Conservation (phyloP, 345 rosid species). For the Capsella bursapastoris region DNA sequence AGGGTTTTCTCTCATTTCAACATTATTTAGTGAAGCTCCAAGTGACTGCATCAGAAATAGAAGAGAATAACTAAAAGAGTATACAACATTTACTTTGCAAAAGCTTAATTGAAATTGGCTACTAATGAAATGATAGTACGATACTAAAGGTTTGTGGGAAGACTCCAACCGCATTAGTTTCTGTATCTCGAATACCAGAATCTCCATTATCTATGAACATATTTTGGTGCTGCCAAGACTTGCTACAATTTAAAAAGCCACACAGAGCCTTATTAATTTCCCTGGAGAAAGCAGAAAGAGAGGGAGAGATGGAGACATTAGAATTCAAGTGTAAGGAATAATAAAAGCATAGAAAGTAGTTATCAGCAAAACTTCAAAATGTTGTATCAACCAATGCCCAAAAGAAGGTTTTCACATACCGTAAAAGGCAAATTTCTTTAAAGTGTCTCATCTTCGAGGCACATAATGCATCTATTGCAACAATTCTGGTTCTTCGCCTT, state of each 20-base stretch:
- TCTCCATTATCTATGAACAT: slow-evolving; percentile 44
- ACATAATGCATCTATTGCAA: slow-evolving; percentile 88
- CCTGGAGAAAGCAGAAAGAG: slow-evolving; percentile 54
- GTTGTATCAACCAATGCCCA: background rate
- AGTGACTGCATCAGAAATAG: slow-evolving; percentile 44
- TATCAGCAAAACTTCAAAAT: slow-evolving; percentile 5
- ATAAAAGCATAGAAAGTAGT: background rate
- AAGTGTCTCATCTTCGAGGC: slow-evolving; percentile 69
- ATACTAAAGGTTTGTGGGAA: slow-evolving; percentile 13
- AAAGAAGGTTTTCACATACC: slow-evolving; percentile 55
- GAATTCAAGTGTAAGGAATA: slow-evolving; percentile 5
- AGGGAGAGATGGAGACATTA: background rate
- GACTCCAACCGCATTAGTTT: slow-evolving; percentile 35
- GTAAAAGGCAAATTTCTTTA: slow-evolving; percentile 52
- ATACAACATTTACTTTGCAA: background rate
- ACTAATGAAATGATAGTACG: background rate
- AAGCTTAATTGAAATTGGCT: slow-evolving; percentile 10
- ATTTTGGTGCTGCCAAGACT: slow-evolving; percentile 46
- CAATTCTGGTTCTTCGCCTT: slow-evolving; percentile 68
- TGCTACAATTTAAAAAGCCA: slow-evolving; percentile 71
- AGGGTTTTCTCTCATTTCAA: slow-evolving; percentile 44
- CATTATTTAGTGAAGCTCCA: slow-evolving; percentile 48
- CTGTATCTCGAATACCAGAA: slow-evolving; percentile 23
- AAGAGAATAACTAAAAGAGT: background rate
- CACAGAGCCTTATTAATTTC: slow-evolving; percentile 90